Conservation (phyloP, 176 grass and related monocot genomes). For the Cenchrus purpureus region DNA sequence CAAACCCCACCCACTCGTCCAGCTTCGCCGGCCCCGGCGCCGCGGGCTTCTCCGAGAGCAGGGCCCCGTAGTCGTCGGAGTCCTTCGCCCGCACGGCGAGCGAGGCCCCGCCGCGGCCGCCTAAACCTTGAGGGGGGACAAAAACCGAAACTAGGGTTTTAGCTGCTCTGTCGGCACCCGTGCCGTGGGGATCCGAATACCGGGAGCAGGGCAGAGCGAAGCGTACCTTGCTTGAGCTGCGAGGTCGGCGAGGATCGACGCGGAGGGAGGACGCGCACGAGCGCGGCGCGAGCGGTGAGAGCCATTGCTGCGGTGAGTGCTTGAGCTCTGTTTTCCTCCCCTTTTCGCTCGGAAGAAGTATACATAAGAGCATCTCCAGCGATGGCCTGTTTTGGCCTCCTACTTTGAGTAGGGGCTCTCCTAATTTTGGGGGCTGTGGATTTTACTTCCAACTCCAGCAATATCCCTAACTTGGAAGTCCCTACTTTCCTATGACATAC, state of each 20-base stretch:
- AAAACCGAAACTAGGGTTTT: slow-evolving; percentile 47
- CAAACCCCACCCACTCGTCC: slow-evolving; percentile 37
- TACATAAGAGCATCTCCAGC: too few species aligned
- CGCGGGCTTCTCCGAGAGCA: slow-evolving; percentile 43
- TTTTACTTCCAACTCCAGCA: too few species aligned
- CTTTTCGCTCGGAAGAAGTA: too few species aligned
- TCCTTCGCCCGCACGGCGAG: slow-evolving; percentile 42
- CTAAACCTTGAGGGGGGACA: slow-evolving; percentile 25
- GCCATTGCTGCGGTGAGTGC: slow-evolving; percentile 30
- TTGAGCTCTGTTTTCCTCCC: not conserved
- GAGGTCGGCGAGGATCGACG: not conserved
- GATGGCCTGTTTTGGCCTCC: too few species aligned
- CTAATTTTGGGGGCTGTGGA: too few species aligned
- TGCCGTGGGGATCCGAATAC: slow-evolving; percentile 4
- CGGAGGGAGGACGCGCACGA: slow-evolving; percentile 41
- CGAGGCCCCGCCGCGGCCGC: slow-evolving; percentile 26
- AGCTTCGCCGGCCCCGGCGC: slow-evolving; percentile 29
- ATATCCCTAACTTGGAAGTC: too few species aligned
- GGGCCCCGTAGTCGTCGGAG: slow-evolving; percentile 18
- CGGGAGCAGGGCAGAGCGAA: not conserved
- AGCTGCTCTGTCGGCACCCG: slow-evolving; percentile 8
- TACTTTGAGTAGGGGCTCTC: too few species aligned
- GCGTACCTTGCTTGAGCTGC: slow-evolving; percentile 42
- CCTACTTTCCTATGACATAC: too few species aligned
- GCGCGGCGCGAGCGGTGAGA: slow-evolving; percentile 4